Percentiles rank a stretch among this genome's conserved stretches.
Conservation (phyloP, 345 rosid genomes). For the Arabidopsis arenosa region DNA sequence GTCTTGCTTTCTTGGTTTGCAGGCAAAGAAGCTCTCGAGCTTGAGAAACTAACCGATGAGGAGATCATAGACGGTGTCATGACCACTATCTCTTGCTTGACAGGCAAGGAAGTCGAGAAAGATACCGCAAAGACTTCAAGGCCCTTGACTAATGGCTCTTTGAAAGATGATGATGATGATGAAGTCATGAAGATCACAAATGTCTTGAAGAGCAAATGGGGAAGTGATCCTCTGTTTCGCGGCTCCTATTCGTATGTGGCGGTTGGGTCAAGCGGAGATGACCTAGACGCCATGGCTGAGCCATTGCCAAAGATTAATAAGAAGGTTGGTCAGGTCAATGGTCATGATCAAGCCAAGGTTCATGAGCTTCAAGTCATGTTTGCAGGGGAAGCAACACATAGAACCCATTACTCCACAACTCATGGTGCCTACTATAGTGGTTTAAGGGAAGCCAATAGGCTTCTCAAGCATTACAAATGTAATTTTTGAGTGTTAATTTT, state of each 20-base stretch:
- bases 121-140: not conserved
- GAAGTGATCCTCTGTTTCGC: constrained; percentile 78
- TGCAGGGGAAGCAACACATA: constrained; percentile 98
- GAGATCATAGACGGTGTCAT: constrained; percentile 75
- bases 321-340: constrained; percentile 39
- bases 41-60: constrained; percentile 70
- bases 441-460: constrained; percentile 93
- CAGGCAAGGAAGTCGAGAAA: constrained; percentile 42
- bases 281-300: constrained; percentile 79
- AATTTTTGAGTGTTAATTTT: constrained; percentile 47
- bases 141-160: constrained; percentile 52
- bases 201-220: constrained; percentile 91
- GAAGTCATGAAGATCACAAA: constrained; percentile 50
- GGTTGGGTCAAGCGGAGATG: constrained; percentile 92
- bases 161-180: constrained; percentile 48
- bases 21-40: constrained; percentile 92
- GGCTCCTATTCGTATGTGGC: constrained; percentile 91
- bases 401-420: constrained; percentile 95
- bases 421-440: constrained; percentile 98
- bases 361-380: constrained; percentile 72
- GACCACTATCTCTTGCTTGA: constrained; percentile 63
- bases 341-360: constrained; percentile 32
- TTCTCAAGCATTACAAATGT: constrained; percentile 82
- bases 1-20: constrained; percentile 93
- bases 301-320: constrained; percentile 65